Evolutionary conservation across 345 rosid species (phyloP), one percentile per base, ranked within the genome.

Genomic region (Dipteronia sinensis): DNA sequence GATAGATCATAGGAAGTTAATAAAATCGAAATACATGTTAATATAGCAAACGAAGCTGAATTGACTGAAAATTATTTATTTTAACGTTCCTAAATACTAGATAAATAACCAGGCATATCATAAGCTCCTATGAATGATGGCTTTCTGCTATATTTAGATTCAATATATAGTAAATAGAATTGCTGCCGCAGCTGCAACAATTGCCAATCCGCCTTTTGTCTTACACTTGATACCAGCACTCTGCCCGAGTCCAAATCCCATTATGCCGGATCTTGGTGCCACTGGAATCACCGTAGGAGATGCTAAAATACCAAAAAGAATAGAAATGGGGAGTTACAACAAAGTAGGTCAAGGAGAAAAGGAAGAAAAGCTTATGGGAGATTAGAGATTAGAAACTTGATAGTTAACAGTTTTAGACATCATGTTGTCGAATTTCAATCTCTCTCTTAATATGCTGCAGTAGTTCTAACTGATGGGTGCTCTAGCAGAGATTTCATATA

Each of bases 241-340:
- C 51, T 73, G n/a, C 76, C 84, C 83, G 25, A 80, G 71, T 15
- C 88, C 87, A 42, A 84, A 65, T 42, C 87, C 91, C 83, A 80
- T 62, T 34, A 86, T 79, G 76, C 81, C 76, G 38, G 87, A 80
- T 73, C 88, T 79, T 46, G 92, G 85, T 61, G 90, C 79, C 69
- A 76, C 83, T 71, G 82, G 85, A 78, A 81, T 74, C 79, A 80
- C 74, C 81, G 80, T 69, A 17, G 91, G 89, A 72, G 93, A 77
- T 10, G 90, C 93, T 89, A 82, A 10, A 71, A 42, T 64, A 13
- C 22, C 65, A n/a, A 64, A 76, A 12, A 17, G 25, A 46, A 64
- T 17, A 6, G 8, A n/a, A 64, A 76, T 31, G 29, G 46, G 42
- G n/a, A 27, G 40, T 29, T 64, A 59, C 27, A 22, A 7, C 4